Base-by-base conservation (phyloP, 2,329 filamentous ascomycete genomes). In the Trichoderma sp. region DNA sequence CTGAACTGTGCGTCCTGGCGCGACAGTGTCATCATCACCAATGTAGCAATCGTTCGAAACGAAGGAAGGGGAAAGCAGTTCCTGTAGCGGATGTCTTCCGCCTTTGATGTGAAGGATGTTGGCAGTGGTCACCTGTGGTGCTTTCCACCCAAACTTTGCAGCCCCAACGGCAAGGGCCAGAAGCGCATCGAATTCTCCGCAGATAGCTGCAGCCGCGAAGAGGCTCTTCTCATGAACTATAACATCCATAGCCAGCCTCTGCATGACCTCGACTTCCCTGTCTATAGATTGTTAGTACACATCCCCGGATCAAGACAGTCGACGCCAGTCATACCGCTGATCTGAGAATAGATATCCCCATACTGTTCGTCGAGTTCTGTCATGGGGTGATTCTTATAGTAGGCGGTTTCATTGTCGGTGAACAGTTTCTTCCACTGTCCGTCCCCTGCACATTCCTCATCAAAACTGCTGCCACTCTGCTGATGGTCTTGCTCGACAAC, bases 351-450 rank as follows among this genome's bases (percentile, higher is more conserved):
- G 34, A 96, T 84, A 74, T 98, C 94, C 12, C 95, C 95, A 69
- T 92, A 88, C 64, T 90, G 84, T 10, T 85, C 81, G 72, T 98
- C 94, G 76, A 99, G 84, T 68, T 93, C 88, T 65, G 80, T 83
- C 89, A 96, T 96, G 64, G 88, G 84, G 5, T 78, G 81, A 68
- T 93, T 97, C 74, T 98, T 99, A 80, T 93, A 98, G 75, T 95
- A 97, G 0, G 87, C 87, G 59, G 85, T 81, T 2, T 84, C 86
- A 19, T 90, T 87, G 0, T 90, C 90, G 3, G 82, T 81, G 70
- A 98, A 97, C 73, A 90, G 87, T 64, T 86, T 85, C 66, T 93
- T 86, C 95, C 94, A 99, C 0, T 78, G 77, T 64, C 88, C 87
- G 17, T 82, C 80, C 1, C 79, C 73, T 3, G 80, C 74, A 0